Conservation (phyloP, 1,284 basidiomycete genomes). For the Tremellales sp. region DNA sequence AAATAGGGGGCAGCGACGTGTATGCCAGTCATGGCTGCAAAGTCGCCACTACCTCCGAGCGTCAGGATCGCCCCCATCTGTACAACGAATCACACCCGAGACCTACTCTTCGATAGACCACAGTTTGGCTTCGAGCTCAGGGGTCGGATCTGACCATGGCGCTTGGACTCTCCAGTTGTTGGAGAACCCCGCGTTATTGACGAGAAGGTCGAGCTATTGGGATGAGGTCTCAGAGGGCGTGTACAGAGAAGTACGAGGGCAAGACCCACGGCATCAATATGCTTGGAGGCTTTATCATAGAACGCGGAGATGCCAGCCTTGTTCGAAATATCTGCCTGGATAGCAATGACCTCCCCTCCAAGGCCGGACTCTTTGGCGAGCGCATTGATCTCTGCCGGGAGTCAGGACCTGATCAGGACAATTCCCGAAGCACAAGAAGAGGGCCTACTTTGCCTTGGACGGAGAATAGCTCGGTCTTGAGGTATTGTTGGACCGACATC, state of each 20-base stretch:
- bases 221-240: not conserved
- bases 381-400: constrained; percentile 24
- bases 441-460: constrained; percentile 30
- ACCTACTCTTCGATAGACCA: constrained; percentile 35
- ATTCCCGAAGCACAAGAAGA: not conserved
- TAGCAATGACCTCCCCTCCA: constrained; percentile 23
- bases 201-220: constrained; percentile 26
- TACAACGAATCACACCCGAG: not conserved
- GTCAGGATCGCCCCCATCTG: too few species aligned
- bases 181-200: constrained; percentile 35
- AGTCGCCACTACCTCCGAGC: constrained; percentile 26
- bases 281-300: constrained; percentile 19
- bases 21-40: constrained; percentile 31
- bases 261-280: constrained; percentile 22
- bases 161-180: constrained; percentile 21
- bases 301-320: constrained; percentile 27
- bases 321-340: constrained; percentile 29
- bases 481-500: too few species aligned
- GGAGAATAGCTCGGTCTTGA: constrained; percentile 20
- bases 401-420: constrained; percentile 22
- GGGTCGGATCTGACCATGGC: constrained; percentile 11
- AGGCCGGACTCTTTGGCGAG: constrained; percentile 11
- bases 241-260: not conserved
- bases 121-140: constrained; percentile 20
- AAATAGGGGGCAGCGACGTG: constrained; percentile 31